Evolutionary conservation across 139 green algal genomes (phyloP), one percentile per base, ranked within the genome.

Genomic region (Ettlia oleoabundans): DNA sequence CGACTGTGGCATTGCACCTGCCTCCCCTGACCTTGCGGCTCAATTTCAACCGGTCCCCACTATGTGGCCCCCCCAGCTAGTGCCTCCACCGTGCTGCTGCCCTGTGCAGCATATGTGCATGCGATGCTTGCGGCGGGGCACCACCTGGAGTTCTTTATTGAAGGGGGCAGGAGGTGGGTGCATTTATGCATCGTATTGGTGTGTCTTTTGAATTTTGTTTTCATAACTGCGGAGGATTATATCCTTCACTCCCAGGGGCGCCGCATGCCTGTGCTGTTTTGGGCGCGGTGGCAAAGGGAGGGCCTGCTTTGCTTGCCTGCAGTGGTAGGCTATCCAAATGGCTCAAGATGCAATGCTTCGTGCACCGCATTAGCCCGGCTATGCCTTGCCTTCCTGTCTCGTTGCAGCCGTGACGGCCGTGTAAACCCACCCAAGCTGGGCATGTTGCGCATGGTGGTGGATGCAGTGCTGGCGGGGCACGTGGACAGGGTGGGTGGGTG

Each of bases 61-160:
- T n/a, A n/a, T n/a, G n/a, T n/a, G n/a, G n/a, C n/a, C n/a, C n/a
- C n/a, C n/a, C n/a, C n/a, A n/a, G n/a, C n/a, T n/a, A n/a, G n/a
- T n/a, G n/a, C n/a, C n/a, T n/a, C n/a, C n/a, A n/a, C n/a, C n/a
- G n/a, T n/a, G 22, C 26, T 67, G 28, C 61, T 75, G 24, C 33
- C 51, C 35, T 1, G 22, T 72, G 67, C 69, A 61, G 80, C 37
- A 22, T 90, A 88, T 28, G 78, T 91, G 55, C 72, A 82, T 30
- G 81, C 85, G 9, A 79, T 91, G 65, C 68, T 91, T 58, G n/a
- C 13, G 30, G 64, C 83, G 42, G 85, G 85, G 15, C 68, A 82
- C 30, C 38, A 55, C 18, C 43, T 90, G 19, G 87, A 91, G 73
- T 91, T 88, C 42, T 91, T 91, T 43, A 86, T 89, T 26, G 87